A percentile compares a stretch with the other conserved stretches of the same genome.
Evolutionary conservation across 345 rosid genomes (phyloP).

Genomic region (Balakata baccata): DNA sequence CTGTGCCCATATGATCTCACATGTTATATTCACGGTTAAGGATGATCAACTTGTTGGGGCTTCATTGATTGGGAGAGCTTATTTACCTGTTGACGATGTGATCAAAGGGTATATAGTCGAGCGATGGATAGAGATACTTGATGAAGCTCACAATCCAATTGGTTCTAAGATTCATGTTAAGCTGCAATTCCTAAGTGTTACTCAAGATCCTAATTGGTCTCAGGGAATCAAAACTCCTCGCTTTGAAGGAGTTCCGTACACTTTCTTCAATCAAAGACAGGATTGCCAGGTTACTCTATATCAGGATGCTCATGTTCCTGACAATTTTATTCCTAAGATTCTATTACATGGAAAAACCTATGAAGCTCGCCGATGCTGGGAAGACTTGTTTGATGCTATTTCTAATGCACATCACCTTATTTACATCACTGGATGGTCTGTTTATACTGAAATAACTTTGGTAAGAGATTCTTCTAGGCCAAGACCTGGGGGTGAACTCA

Average conservation of each 20-base stretch:
- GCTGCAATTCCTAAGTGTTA: constrained; percentile 40
- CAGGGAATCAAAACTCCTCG: constrained; percentile 43
- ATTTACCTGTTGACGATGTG: constrained; percentile 53
- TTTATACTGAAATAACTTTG: constrained; percentile 47
- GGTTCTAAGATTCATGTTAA: constrained; percentile 43
- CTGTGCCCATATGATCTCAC: constrained; percentile 59
- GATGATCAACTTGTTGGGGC: constrained; percentile 52
- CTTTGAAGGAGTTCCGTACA: constrained; percentile 48
- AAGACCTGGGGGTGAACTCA: constrained; percentile 29
- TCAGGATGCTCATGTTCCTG: constrained; percentile 70
- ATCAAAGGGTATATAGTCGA: constrained; percentile 30
- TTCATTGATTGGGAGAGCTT: constrained; percentile 68
- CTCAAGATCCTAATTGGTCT: constrained; percentile 46
- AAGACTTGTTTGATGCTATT: constrained; percentile 70
- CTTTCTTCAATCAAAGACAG: constrained; percentile 54
- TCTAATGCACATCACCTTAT: constrained; percentile 52
- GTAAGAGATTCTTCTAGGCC: constrained; percentile 49
- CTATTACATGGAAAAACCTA: constrained; percentile 19
- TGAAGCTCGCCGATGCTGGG: constrained; percentile 64
- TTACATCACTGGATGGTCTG: constrained; percentile 85
- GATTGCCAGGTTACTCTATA: constrained; percentile 70
- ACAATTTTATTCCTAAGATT: constrained; percentile 29
- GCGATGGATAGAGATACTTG: constrained; percentile 44
- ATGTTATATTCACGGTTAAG: constrained; percentile 58
- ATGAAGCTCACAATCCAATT: constrained; percentile 34